These are phyloP conservation scores for Parastagonospora avenae DNA, from an alignment of 2,329 filamentous ascomycete genomes.

Conservation along the genomic window DNA sequence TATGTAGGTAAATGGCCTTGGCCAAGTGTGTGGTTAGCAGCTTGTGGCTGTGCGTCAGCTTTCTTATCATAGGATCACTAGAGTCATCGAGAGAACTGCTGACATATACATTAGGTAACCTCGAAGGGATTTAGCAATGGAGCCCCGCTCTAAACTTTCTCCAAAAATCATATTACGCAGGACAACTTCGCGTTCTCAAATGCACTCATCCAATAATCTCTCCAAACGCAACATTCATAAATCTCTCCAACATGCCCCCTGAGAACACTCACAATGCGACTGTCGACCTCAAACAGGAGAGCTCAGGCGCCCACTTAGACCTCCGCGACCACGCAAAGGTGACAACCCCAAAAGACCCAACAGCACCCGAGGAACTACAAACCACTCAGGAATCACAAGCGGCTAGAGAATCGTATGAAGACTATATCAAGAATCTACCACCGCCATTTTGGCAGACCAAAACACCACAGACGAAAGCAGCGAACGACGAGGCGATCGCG, in stretches of 20 bases:
- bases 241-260: slow-evolving; percentile 12
- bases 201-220: slow-evolving; percentile 15
- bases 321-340: slow-evolving; percentile 13
- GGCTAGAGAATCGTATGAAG: slow-evolving; percentile 20
- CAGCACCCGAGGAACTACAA: slow-evolving; percentile 13
- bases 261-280: slow-evolving; percentile 15
- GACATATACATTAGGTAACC: slow-evolving; percentile 9
- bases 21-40: slow-evolving; percentile 14
- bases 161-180: slow-evolving; percentile 10
- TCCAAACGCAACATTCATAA: slow-evolving; percentile 10
- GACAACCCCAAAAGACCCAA: slow-evolving; percentile 18
- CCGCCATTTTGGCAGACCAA: slow-evolving; percentile 22
- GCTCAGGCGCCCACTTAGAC: slow-evolving; percentile 11
- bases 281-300: slow-evolving; percentile 15
- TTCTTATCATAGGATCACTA: slow-evolving; percentile 13
- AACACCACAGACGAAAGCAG: slow-evolving; percentile 11
- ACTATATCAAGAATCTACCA: slow-evolving; percentile 22
- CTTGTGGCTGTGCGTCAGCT: slow-evolving; percentile 15
- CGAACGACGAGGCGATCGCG: slow-evolving; percentile 14
- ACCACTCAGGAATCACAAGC: slow-evolving; percentile 10
- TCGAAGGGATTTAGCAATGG: slow-evolving; percentile 10
- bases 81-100: slow-evolving; percentile 12
- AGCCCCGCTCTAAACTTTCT: slow-evolving; percentile 15
- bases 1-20: too few relatives aligned
- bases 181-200: slow-evolving; percentile 12